These are phyloP conservation scores for Oryza rufipogon DNA, from an alignment of 176 grass and related monocot species.

Conservation along the genomic window DNA sequence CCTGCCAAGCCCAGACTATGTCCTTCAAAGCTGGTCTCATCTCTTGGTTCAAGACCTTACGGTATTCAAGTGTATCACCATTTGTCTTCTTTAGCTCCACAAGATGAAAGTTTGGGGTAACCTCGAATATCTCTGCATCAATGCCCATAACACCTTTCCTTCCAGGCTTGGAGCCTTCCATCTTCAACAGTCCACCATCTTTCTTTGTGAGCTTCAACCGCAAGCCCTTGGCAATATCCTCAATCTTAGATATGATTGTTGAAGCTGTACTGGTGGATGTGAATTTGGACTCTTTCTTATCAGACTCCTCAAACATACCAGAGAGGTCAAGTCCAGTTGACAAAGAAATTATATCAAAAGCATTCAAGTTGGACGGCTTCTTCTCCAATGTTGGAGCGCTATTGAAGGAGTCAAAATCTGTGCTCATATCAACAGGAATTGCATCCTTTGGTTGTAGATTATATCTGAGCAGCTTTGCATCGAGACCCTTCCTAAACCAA, in stretches of 20 bases:
- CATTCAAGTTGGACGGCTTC: slow-evolving; percentile 79
- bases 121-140: slow-evolving; percentile 91
- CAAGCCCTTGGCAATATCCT: slow-evolving; percentile 72
- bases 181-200: slow-evolving; percentile 75
- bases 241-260: slow-evolving; percentile 67
- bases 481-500: slow-evolving; percentile 89
- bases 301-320: slow-evolving; percentile 76
- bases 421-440: neutral
- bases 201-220: slow-evolving; percentile 90
- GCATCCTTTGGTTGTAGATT: slow-evolving; percentile 37
- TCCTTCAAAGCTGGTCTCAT: slow-evolving; percentile 82
- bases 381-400: neutral
- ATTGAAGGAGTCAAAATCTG: slow-evolving; percentile 7
- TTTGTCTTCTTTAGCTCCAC: slow-evolving; percentile 90
- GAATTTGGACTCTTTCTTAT: slow-evolving; percentile 81
- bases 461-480: slow-evolving; percentile 58
- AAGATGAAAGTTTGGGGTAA: slow-evolving; percentile 83
- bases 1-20: slow-evolving; percentile 99
- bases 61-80: slow-evolving; percentile 86
- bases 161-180: slow-evolving; percentile 74
- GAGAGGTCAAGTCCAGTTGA: slow-evolving; percentile 86
- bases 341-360: slow-evolving; percentile 91
- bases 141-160: slow-evolving; percentile 87
- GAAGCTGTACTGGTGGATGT: slow-evolving; percentile 69
- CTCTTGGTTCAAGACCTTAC: slow-evolving; percentile 74